Evolutionary conservation across 1,139 yeast species (phyloP).

Genomic region (Arxiozyma slooffiae): DNA sequence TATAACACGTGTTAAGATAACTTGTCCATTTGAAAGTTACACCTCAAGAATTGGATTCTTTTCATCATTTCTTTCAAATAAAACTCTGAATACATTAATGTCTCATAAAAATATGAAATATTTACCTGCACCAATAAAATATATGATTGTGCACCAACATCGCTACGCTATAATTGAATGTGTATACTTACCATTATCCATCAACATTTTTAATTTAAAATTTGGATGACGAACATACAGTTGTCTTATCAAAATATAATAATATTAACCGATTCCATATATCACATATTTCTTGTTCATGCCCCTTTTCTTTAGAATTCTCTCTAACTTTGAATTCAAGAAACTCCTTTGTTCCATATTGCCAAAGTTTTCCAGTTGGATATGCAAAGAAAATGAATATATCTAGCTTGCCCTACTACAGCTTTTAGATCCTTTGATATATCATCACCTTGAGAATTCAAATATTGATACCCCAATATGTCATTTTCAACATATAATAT

Average conservation of each 20-base stretch:
- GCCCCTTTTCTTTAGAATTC: conserved; percentile 3
- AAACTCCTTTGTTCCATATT: conserved; percentile 15
- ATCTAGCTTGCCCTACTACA: conserved; percentile 16
- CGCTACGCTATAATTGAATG: neutral
- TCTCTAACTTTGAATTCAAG: conserved; percentile 16
- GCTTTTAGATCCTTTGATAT: conserved; percentile 7
- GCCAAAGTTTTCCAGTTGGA: conserved; percentile 29
- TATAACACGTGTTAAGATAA: no score
- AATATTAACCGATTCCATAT: conserved; percentile 19
- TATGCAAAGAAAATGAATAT: conserved; percentile 28
- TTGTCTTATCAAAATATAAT: conserved; percentile 10
- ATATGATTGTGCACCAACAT: neutral
- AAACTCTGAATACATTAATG: no score
- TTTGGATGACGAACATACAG: conserved; percentile 8
- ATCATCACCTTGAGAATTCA: conserved; percentile 14
- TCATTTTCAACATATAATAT: conserved; percentile 19
- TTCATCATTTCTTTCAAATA: no score
- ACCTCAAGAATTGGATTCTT: neutral
- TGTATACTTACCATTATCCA: no score
- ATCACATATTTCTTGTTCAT: conserved; percentile 10
- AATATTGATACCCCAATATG: conserved; percentile 21
- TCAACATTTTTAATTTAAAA: no score
- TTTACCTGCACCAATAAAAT: neutral
- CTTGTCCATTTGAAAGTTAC: no score
- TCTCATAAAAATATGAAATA: neutral